phyloP scores from a whole-genome alignment of 129 eudicot genomes.

The Tagetes patula region DNA sequence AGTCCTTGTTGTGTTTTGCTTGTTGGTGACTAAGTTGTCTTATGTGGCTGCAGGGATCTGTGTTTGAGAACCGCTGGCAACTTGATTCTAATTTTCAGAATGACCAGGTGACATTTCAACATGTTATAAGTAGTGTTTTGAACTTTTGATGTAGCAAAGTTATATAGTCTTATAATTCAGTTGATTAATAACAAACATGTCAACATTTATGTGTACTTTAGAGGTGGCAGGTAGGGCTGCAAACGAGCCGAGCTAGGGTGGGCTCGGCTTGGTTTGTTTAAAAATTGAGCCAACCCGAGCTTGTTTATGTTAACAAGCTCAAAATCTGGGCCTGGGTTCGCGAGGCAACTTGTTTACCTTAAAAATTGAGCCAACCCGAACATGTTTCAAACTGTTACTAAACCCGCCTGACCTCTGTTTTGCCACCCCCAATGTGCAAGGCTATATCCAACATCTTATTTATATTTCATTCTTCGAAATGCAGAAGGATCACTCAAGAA shows the following conservation, averaged over 20 bases:
- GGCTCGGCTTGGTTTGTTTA: background rate
- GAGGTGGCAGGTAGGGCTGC: background rate
- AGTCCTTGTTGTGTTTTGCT: background rate
- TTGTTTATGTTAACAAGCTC: no score
- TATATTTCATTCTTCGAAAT: slow-evolving; percentile 17
- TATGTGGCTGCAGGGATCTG: slow-evolving; percentile 44
- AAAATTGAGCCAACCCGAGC: no score
- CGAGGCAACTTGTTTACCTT: no score
- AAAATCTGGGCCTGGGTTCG: no score
- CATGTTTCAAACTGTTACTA: background rate
- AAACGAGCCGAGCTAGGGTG: background rate
- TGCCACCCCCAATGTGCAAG: background rate
- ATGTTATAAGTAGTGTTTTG: background rate
- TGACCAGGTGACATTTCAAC: slow-evolving; percentile 59
- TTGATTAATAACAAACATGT: background rate
- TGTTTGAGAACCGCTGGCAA: slow-evolving; percentile 70
- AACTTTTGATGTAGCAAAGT: background rate
- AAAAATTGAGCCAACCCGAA: background rate
- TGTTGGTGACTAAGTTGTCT: background rate
- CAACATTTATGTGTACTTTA: background rate
- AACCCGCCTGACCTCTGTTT: background rate
- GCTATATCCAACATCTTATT: slow-evolving; percentile 2
- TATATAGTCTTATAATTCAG: background rate
- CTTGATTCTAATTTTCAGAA: slow-evolving; percentile 53
- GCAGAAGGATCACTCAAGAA: slow-evolving; percentile 63